Evolutionary conservation across 2,329 filamentous ascomycete species (phyloP), one percentile per base, ranked within the genome.

Genomic region (Lachnellula cervina): DNA sequence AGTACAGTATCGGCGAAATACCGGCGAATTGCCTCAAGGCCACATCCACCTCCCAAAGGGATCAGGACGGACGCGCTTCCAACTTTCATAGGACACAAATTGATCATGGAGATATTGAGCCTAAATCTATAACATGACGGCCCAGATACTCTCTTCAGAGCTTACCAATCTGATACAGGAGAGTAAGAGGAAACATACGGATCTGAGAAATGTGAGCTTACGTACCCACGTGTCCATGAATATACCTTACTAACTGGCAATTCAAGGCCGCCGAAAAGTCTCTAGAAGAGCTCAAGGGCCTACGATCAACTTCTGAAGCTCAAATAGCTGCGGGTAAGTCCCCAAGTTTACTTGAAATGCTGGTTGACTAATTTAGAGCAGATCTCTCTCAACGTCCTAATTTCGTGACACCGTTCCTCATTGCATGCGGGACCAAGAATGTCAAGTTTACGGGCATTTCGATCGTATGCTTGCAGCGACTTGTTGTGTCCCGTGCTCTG

Each of bases 361-460:
- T 45, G 13, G 8, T 49, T 42, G 16, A 38, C 54, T 61, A 44
- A 56, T 43, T 42, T 14, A 32, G 32, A 59, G 23, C 51, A 96
- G 94, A 97, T 74, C 82, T 99, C 58, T 84, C 87, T 53, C 86
- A 90, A 67, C 86, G 86, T 63, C 80, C 87, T 56, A 86, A 87
- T 68, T 97, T 99, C 73, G 86, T 93, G 57, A 91, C 93, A 63
- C 94, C 94, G 1, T 97, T 99, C 69, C 82, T 99, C 60, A 86
- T 97, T 69, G 93, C 94, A 25, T 99, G 94, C 69, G 83, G 86
- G 50, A 94, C 91, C 60, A 90, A 88, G 64, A 96, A 96, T 80
- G 81, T 87, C 60, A 97, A 94, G 70, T 91, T 96, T 70, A 94
- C 90, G 0, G 83, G 84, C 49, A 94, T 92, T 64, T 92, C 90